Evolutionary conservation across 2,329 filamentous ascomycete species (phyloP).

Genomic region (Drechslerella dactyloides): DNA sequence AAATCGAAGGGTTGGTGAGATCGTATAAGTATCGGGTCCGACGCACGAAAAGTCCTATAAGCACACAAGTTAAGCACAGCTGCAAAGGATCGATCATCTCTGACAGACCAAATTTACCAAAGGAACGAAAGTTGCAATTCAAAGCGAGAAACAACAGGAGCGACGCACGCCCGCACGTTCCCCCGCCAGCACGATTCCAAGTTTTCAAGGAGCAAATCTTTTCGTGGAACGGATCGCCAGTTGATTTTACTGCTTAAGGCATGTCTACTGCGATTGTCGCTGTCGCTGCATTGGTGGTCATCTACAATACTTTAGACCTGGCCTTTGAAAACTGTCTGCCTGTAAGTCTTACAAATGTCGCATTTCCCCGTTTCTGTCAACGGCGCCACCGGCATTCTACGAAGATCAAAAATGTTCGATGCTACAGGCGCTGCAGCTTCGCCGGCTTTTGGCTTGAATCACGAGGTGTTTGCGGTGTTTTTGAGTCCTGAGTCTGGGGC

Average conservation of each 20-base stretch:
- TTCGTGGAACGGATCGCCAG: constrained; percentile 22
- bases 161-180: background rate
- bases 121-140: background rate
- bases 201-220: constrained; percentile 21
- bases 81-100: background rate
- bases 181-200: constrained; percentile 1
- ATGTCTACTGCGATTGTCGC: constrained; percentile 39
- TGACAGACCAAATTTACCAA: background rate
- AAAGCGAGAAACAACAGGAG: constrained; percentile 11
- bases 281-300: constrained; percentile 24
- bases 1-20: background rate
- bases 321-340: constrained; percentile 18
- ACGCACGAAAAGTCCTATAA: background rate
- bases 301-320: constrained; percentile 23
- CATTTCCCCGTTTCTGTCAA: constrained; percentile 7
- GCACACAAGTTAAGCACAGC: background rate
- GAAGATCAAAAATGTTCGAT: constrained; percentile 16
- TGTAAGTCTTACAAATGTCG: constrained; percentile 29
- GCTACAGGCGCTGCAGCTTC: constrained; percentile 17
- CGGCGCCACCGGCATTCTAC: background rate
- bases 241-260: constrained; percentile 11
- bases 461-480: constrained; percentile 32
- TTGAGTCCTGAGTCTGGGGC: constrained; percentile 7
- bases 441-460: constrained; percentile 7
- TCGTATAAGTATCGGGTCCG: background rate